Conservation (phyloP, 768 basidiomycete species). For the Mycena capillaripes region DNA sequence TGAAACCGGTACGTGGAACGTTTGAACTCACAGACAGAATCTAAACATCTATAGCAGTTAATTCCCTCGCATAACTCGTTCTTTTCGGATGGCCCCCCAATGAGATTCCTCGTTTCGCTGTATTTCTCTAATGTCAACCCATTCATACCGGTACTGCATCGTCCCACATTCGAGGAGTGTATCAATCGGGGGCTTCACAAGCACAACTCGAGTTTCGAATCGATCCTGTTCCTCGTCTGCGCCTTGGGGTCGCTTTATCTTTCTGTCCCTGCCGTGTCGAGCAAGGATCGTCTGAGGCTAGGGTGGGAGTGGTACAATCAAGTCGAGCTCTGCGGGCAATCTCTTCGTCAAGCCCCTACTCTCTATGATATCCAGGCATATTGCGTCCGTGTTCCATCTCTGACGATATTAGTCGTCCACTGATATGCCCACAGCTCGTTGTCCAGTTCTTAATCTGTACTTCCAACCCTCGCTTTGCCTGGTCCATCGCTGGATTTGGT, state of each 20-base stretch:
- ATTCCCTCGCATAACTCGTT: background rate
- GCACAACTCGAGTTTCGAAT: conserved; percentile 53
- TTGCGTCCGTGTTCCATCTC: background rate
- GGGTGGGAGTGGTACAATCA: conserved; percentile 10
- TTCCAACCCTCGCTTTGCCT: background rate
- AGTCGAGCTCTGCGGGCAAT: conserved; percentile 5
- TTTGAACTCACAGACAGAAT: too few species aligned
- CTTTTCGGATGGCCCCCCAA: conserved; percentile 39
- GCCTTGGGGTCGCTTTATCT: conserved; percentile 48
- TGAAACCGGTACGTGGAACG: background rate
- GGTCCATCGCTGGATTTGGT: conserved; percentile 12
- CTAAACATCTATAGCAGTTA: too few species aligned
- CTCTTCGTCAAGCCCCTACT: background rate
- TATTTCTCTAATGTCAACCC: conserved; percentile 61
- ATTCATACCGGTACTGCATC: conserved; percentile 64
- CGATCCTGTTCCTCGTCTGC: conserved; percentile 55
- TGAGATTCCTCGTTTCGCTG: conserved; percentile 56
- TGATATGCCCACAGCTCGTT: background rate
- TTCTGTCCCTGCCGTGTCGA: background rate
- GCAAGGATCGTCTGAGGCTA: background rate
- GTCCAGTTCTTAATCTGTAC: background rate
- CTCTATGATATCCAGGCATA: conserved; percentile 21
- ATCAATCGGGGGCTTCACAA: conserved; percentile 53
- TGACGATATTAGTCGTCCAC: background rate
- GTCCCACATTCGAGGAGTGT: conserved; percentile 60